Evolutionary conservation across 176 grass and related monocot genomes (phyloP), one percentile per base, ranked within the genome.

Genomic region (Cenchrus americanus): DNA sequence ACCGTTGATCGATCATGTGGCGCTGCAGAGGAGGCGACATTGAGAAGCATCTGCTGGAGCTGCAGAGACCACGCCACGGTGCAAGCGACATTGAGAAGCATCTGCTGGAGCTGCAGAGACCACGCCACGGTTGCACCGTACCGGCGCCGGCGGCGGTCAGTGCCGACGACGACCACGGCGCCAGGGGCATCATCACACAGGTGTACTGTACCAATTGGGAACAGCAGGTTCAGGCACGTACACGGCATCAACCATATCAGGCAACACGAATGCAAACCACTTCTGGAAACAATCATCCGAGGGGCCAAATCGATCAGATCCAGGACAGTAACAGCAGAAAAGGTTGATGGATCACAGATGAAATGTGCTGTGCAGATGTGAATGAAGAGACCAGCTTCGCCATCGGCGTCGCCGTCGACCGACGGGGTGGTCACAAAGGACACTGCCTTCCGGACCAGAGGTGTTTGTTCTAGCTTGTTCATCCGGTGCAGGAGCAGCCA

Each of bases 11-110:
- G 5, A 14, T 14, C 62, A 14, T 13, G 85, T 76, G 78, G 85
- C 8, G 23, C 27, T 30, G 27, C 27, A 30, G 27, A 30, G 27
- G 27, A 30, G 27, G 27, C 27, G 27, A 30, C 27, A 30, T 40
- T 9, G 15, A 15, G 49, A 66, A 66, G 60, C 75, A 21, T 62
- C 24, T 84, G 50, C 81, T 75, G 13, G 59, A 49, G 21, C 60
- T 19, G 5, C 41, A 47, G 57, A 72, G 73, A 18, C n/a, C 41
- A 62, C 75, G 46, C 15, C 3, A 8, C 22, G 5, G 7, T 14
- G n/a, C n/a, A n/a, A n/a, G n/a, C n/a, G n/a, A n/a, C n/a, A n/a
- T 40, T 8, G 15, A 15, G 49, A 66, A 66, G 59, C 75, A 21
- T 62, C 24, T 84, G 50, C 81, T 75, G 13, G 59, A 49, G 19